Percentiles rank a stretch among this genome's conserved stretches.
Conservation (phyloP, 2,329 filamentous ascomycete species). For the Mycosphaerella sp. region DNA sequence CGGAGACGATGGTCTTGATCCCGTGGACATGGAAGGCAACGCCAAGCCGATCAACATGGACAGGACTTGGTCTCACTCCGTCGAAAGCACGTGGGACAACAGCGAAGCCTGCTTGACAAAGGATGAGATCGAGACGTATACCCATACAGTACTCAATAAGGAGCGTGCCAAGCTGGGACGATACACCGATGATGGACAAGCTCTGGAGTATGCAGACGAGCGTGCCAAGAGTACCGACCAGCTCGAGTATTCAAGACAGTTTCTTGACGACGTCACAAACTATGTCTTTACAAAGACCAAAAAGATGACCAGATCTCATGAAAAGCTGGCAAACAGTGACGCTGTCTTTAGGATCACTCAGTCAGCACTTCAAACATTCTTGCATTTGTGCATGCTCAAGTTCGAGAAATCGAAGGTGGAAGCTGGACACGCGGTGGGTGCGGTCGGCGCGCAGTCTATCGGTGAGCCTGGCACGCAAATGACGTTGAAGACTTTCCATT, state of each 20-base stretch:
- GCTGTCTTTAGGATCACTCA: slow-evolving; percentile 76
- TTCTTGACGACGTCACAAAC: slow-evolving; percentile 68
- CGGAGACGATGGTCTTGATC: slow-evolving; percentile 90
- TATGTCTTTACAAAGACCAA: slow-evolving; percentile 50
- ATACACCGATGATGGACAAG: slow-evolving; percentile 26
- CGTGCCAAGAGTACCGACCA: slow-evolving; percentile 58
- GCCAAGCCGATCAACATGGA: slow-evolving; percentile 89
- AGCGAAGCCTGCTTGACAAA: slow-evolving; percentile 66
- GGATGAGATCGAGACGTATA: slow-evolving; percentile 63
- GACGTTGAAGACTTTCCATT: slow-evolving; percentile 99
- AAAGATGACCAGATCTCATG: slow-evolving; percentile 27
- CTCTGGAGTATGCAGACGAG: slow-evolving; percentile 62
- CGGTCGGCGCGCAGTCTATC: slow-evolving; percentile 94
- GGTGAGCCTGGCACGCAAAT: slow-evolving; percentile 98
- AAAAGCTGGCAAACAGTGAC: slow-evolving; percentile 30
- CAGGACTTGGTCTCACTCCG: slow-evolving; percentile 76
- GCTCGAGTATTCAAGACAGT: slow-evolving; percentile 70
- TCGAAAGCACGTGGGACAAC: slow-evolving; percentile 73
- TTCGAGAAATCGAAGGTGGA: slow-evolving; percentile 88
- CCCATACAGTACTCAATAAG: slow-evolving; percentile 58
- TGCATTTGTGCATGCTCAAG: slow-evolving; percentile 76
- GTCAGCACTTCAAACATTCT: slow-evolving; percentile 64
- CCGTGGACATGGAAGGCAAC: slow-evolving; percentile 94
- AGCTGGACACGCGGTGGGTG: slow-evolving; percentile 90
- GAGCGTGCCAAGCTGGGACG: slow-evolving; percentile 57